phyloP scores from a whole-genome alignment of 164 flowering plant genomes.

The Aristolochia fimbriata region DNA sequence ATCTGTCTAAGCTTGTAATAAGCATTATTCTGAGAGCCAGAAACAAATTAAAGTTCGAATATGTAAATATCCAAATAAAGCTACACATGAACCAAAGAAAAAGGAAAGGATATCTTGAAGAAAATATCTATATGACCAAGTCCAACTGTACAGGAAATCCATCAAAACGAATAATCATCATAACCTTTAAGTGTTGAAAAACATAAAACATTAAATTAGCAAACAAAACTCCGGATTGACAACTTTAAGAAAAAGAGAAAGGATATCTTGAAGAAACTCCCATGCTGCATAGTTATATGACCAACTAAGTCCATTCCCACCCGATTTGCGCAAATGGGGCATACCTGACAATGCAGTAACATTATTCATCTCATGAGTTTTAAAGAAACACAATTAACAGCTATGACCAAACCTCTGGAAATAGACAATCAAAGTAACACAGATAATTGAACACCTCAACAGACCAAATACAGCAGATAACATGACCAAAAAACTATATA shows the following conservation, averaged over 20 bases:
- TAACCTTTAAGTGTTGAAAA: too few relatives aligned
- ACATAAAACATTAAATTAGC: too few relatives aligned
- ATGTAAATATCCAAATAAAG: too few relatives aligned
- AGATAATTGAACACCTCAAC: neutral
- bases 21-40: too few relatives aligned
- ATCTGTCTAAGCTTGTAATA: too few relatives aligned
- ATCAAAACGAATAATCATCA: neutral
- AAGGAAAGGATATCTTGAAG: conserved; percentile 70
- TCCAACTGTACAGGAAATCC: neutral
- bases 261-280: conserved; percentile 75
- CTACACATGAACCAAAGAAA: neutral
- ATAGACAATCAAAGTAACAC: neutral
- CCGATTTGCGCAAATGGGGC: conserved; percentile 75
- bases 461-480: neutral
- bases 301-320: conserved; percentile 74
- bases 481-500: neutral
- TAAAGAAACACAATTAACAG: neutral
- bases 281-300: conserved; percentile 71
- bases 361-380: neutral
- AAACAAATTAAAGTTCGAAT: too few relatives aligned
- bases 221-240: too few relatives aligned
- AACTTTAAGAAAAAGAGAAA: conserved; percentile 10
- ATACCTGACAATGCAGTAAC: conserved; percentile 39
- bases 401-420: neutral
- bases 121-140: conserved; percentile 56